Conservation (phyloP, 2,329 filamentous ascomycete species). For the Ilyonectria robusta region DNA sequence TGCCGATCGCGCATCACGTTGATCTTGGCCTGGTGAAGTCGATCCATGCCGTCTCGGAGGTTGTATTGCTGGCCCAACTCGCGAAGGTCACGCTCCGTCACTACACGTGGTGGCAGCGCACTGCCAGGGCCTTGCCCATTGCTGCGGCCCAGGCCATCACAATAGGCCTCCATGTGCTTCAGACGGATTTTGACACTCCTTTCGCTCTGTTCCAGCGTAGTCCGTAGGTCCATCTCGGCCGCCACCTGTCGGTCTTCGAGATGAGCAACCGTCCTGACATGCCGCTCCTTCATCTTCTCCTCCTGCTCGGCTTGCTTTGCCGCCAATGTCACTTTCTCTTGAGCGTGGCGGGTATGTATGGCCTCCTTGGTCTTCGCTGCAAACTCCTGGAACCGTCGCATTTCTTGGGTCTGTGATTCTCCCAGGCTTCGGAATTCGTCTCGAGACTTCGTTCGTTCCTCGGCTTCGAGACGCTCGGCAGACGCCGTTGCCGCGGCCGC, state of each 20-base stretch:
- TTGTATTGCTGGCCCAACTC: constrained; percentile 74
- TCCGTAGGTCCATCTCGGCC: constrained; percentile 72
- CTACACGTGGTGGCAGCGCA: constrained; percentile 62
- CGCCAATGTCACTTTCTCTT: constrained; percentile 61
- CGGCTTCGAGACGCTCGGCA: constrained; percentile 59
- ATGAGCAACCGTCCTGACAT: constrained; percentile 66
- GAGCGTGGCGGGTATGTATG: constrained; percentile 66
- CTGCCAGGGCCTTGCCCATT: constrained; percentile 47
- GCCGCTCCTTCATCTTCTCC: constrained; percentile 68
- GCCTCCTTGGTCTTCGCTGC: constrained; percentile 63
- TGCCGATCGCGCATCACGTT: constrained; percentile 77
- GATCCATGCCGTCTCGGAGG: constrained; percentile 70
- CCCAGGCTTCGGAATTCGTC: constrained; percentile 61
- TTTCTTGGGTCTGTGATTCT: constrained; percentile 64
- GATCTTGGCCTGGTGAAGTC: constrained; percentile 72
- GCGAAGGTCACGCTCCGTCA: constrained; percentile 72
- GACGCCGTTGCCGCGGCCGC: constrained; percentile 60
- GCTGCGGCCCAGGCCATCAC: constrained; percentile 65
- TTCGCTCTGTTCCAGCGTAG: constrained; percentile 69
- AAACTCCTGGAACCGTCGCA: constrained; percentile 66
- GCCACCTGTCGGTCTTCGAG: constrained; percentile 74
- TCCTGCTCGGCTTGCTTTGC: constrained; percentile 64
- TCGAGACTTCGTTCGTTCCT: constrained; percentile 61
- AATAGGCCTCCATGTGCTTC: constrained; percentile 78
- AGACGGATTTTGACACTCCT: constrained; percentile 70